Percentiles rank a stretch among this genome's conserved stretches.
These are phyloP conservation scores for Pleurotus cornucopiae DNA, from an alignment of 768 basidiomycete genomes.

Conservation along the genomic window DNA sequence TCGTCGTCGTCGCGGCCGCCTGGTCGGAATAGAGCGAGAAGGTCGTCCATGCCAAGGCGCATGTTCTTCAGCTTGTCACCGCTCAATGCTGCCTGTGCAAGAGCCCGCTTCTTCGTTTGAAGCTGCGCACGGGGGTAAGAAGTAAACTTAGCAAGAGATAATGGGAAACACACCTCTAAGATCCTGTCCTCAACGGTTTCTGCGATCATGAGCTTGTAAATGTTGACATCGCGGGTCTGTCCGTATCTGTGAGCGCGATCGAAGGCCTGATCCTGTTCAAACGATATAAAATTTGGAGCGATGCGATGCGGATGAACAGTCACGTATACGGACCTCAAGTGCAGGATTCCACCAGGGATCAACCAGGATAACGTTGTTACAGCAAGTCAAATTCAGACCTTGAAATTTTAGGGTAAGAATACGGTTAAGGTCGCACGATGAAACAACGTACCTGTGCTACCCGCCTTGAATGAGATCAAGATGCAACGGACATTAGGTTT, in stretches of 20 bases:
- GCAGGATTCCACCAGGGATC: conserved; percentile 97
- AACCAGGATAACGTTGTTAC: conserved; percentile 90
- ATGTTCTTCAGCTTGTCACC: conserved; percentile 86
- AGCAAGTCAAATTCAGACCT: conserved; percentile 89
- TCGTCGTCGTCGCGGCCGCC: conserved; percentile 60
- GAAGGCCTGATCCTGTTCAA: conserved; percentile 79
- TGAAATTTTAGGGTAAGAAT: conserved; percentile 9
- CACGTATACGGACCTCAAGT: conserved; percentile 53
- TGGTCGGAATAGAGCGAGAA: conserved; percentile 73
- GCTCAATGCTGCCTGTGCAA: conserved; percentile 79
- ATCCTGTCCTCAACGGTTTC: conserved; percentile 88
- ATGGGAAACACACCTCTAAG: conserved; percentile 43
- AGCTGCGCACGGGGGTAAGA: conserved; percentile 38
- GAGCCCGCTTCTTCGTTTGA: conserved; percentile 87
- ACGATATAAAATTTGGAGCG: not conserved
- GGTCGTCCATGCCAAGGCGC: conserved; percentile 80
- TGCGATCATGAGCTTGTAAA: conserved; percentile 85
- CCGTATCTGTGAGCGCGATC: conserved; percentile 90
- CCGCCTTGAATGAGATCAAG: conserved; percentile 94
- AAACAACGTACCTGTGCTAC: conserved; percentile 69
- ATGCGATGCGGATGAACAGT: conserved; percentile 13
- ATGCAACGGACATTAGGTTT: conserved; percentile 65
- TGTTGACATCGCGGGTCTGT: conserved; percentile 81
- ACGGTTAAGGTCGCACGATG: conserved; percentile 1
- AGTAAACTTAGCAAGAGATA: not conserved